A percentile compares a stretch with the other conserved stretches of the same genome.
Conservation (phyloP, 2,329 filamentous ascomycete genomes). For the Tothia fuscella region DNA sequence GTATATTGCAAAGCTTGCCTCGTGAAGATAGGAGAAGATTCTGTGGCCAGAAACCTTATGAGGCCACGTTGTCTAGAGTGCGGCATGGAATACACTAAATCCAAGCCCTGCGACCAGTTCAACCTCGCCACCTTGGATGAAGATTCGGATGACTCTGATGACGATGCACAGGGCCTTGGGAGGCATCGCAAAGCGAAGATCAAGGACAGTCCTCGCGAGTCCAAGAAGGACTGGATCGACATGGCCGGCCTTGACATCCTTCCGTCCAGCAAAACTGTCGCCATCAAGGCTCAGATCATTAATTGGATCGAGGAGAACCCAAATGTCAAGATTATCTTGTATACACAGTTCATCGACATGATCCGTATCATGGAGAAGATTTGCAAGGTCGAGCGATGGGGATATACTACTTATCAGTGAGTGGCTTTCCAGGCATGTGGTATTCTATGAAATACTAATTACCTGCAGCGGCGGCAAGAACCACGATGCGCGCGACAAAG, state of each 20-base stretch:
- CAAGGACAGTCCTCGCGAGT: conserved; percentile 13
- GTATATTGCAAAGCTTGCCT: conserved; percentile 43
- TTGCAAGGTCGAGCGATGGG: conserved; percentile 39
- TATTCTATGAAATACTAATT: too few species aligned
- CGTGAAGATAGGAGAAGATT: conserved; percentile 18
- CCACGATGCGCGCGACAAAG: conserved; percentile 31
- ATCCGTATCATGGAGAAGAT: conserved; percentile 39
- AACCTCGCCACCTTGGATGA: conserved; percentile 11
- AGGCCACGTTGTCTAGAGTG: conserved; percentile 23
- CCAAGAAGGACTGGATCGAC: conserved; percentile 20
- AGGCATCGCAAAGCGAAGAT: conserved; percentile 19
- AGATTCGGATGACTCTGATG: conserved; percentile 11
- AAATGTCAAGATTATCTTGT: conserved; percentile 45
- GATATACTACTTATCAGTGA: conserved; percentile 34
- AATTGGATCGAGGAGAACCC: conserved; percentile 34
- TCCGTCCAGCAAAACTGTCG: conserved; percentile 34
- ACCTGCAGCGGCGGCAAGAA: conserved; percentile 40
- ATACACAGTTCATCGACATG: conserved; percentile 46
- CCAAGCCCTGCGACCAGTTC: conserved; percentile 16
- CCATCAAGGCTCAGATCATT: conserved; percentile 33
- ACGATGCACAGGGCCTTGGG: not conserved
- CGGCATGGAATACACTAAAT: conserved; percentile 17
- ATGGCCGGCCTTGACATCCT: conserved; percentile 23
- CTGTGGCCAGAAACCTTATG: conserved; percentile 15
- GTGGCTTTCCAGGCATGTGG: too few species aligned